Percentiles rank a stretch among this genome's conserved stretches.
Evolutionary conservation across 257 asterid species (phyloP).

Genomic region (Ehretia macrophylla): DNA sequence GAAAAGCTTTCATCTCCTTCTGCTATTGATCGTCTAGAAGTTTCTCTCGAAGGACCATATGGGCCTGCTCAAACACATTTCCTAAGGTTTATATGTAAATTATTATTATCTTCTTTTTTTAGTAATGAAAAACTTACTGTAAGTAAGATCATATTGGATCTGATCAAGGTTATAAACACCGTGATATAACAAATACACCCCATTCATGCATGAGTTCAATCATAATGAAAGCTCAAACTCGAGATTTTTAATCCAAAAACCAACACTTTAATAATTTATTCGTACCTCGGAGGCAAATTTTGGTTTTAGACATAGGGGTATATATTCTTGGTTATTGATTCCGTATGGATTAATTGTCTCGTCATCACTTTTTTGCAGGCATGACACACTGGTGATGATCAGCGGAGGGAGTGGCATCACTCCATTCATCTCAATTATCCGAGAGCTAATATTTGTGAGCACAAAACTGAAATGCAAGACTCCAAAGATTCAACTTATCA

Average conservation of each 20-base stretch:
- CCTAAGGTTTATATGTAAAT: constrained; percentile 43
- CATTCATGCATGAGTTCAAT: no score
- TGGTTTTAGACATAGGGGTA: no score
- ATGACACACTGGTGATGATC: constrained; percentile 79
- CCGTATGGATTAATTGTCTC: neutral
- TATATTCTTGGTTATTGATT: no score
- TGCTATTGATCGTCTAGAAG: constrained; percentile 47
- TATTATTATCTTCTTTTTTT: neutral
- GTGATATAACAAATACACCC: no score
- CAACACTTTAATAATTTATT: no score
- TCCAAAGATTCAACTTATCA: constrained; percentile 59
- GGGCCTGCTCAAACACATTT: constrained; percentile 76
- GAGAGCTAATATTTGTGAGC: constrained; percentile 56
- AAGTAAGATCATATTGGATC: no score
- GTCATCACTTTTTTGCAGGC: constrained; percentile 44
- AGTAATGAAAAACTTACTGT: neutral
- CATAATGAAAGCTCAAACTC: no score
- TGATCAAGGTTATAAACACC: no score
- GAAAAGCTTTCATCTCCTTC: constrained; percentile 49
- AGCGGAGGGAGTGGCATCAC: constrained; percentile 99
- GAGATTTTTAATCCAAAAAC: no score
- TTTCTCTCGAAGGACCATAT: constrained; percentile 88
- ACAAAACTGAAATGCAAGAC: constrained; percentile 43
- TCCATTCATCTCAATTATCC: constrained; percentile 83
- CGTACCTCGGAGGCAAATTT: no score